These are phyloP conservation scores for Solanum appendiculatum DNA, from an alignment of 257 asterid genomes.

Conservation along the genomic window DNA sequence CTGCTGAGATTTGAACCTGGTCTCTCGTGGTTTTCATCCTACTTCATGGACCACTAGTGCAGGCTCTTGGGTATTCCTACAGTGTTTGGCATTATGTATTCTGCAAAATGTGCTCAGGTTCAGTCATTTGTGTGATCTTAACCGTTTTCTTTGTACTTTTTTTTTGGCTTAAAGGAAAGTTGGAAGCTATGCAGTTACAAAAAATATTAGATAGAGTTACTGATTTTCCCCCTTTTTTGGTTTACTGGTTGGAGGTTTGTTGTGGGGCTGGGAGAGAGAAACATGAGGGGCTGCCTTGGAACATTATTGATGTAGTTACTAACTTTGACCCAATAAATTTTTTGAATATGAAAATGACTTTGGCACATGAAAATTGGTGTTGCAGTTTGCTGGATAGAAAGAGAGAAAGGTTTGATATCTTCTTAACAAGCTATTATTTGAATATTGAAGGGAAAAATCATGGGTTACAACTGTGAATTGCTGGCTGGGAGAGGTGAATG, in stretches of 20 bases:
- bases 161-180: neutral
- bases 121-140: neutral
- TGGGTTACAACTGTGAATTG: slow-evolving; percentile 1
- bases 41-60: neutral
- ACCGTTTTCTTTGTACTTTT: neutral
- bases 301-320: slow-evolving; percentile 10
- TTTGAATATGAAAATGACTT: neutral
- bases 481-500: neutral
- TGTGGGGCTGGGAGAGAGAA: neutral
- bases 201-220: neutral
- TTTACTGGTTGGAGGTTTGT: neutral
- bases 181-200: neutral
- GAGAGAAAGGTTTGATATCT: neutral
- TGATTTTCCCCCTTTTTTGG: neutral
- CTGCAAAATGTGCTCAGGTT: neutral
- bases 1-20: neutral
- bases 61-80: neutral
- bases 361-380: neutral
- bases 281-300: neutral
- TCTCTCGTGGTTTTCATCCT: neutral
- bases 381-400: neutral
- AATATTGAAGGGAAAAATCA: slow-evolving; percentile 11
- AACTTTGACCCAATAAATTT: neutral
- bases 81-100: neutral
- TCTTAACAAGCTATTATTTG: slow-evolving; percentile 3